Evolutionary conservation across 768 basidiomycete genomes (phyloP).

Genomic region (Podaxis sp.): DNA sequence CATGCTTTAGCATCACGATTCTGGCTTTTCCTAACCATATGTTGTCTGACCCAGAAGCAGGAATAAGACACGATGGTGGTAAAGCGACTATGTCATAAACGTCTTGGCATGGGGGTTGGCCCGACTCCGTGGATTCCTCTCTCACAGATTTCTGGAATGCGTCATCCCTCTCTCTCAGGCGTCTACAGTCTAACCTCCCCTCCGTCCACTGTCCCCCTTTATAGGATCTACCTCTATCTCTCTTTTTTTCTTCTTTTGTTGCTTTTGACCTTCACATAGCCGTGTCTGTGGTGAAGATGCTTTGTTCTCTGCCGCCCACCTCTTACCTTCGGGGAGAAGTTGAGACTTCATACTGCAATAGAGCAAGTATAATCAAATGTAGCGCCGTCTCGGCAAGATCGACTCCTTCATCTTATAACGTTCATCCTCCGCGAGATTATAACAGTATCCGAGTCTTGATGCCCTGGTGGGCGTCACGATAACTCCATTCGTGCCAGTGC

Average conservation of each 20-base stretch:
- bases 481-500: neutral
- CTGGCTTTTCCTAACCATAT: slow-evolving; percentile 16
- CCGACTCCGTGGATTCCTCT: slow-evolving; percentile 12
- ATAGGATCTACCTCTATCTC: neutral
- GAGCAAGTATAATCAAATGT: neutral
- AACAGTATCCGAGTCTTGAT: slow-evolving; percentile 3
- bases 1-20: slow-evolving; percentile 20
- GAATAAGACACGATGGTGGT: slow-evolving; percentile 16
- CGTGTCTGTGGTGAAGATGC: neutral
- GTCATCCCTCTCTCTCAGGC: slow-evolving; percentile 7
- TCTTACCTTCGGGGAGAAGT: neutral
- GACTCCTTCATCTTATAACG: neutral
- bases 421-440: neutral
- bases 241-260: neutral
- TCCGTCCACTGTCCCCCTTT: neutral
- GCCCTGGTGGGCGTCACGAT: neutral
- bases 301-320: neutral
- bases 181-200: neutral
- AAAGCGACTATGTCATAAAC: slow-evolving; percentile 18
- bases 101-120: slow-evolving; percentile 18
- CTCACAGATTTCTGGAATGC: slow-evolving; percentile 10
- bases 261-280: neutral
- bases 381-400: slow-evolving; percentile 9
- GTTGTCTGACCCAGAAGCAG: slow-evolving; percentile 14
- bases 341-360: neutral